Evolutionary conservation across 441 rosid species (phyloP).

Genomic region (Sinapis alba): DNA sequence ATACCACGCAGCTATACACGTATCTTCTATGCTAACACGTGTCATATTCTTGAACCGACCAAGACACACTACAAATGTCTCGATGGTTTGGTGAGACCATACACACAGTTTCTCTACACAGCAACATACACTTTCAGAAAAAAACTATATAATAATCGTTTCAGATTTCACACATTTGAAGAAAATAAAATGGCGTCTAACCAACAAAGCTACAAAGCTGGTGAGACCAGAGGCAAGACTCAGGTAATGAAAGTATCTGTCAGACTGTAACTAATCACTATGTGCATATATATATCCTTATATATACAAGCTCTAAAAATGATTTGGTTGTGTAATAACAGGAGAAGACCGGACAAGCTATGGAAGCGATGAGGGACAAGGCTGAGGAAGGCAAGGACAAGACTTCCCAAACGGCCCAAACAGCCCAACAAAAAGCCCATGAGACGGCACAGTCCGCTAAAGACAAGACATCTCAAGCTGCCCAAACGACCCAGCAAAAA

Average conservation of each 20-base stretch:
- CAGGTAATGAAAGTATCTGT: constrained; percentile 21
- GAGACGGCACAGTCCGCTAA: constrained; percentile 24
- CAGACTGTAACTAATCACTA: neutral
- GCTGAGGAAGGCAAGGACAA: constrained; percentile 39
- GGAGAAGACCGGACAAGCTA: constrained; percentile 43
- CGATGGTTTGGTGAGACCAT: constrained; percentile 8
- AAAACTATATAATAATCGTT: neutral
- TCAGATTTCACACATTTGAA: neutral
- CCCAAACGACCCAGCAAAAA: constrained; percentile 22
- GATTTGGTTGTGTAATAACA: constrained; percentile 5
- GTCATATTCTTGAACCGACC: constrained; percentile 30
- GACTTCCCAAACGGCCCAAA: constrained; percentile 34
- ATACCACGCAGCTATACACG: constrained; percentile 36
- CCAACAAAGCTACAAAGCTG: constrained; percentile 43
- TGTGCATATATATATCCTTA: neutral
- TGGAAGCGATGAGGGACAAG: constrained; percentile 37
- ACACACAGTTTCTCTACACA: constrained; percentile 20
- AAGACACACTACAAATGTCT: constrained; percentile 39
- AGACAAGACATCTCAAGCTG: constrained; percentile 31
- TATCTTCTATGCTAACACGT: constrained; percentile 18
- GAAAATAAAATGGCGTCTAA: constrained; percentile 36
- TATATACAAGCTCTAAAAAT: neutral
- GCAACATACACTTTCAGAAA: constrained; percentile 5
- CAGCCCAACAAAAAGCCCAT: constrained; percentile 32
- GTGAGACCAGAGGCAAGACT: constrained; percentile 42